Conservation (phyloP, 1,284 basidiomycete species). For the Pseudozyma flocculosa region DNA sequence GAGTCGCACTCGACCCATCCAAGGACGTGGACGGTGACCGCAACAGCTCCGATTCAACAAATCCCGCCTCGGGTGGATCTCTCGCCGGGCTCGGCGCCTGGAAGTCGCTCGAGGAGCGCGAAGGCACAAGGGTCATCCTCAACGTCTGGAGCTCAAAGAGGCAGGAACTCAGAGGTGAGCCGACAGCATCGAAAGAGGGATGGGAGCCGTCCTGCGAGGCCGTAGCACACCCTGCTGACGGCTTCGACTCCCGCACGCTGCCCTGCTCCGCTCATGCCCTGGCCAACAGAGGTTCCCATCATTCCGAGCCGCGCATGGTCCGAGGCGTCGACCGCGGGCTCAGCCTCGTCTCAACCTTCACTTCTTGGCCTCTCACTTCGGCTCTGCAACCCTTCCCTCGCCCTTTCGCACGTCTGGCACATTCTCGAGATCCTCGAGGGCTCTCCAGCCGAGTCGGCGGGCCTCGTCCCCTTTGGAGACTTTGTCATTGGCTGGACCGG, state of each 20-base stretch:
- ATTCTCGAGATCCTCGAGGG: conserved; percentile 94
- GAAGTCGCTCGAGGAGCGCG: conserved; percentile 72
- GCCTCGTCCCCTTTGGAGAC: conserved; percentile 82
- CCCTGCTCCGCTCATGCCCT: background rate
- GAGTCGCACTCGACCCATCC: conserved; percentile 43
- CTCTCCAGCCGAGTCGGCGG: conserved; percentile 78
- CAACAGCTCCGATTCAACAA: background rate
- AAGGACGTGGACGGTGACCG: conserved; percentile 31
- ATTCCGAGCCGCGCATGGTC: conserved; percentile 81
- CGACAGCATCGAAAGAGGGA: too few species aligned
- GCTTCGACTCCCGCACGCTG: background rate
- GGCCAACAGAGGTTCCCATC: conserved; percentile 69
- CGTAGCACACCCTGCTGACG: too few species aligned
- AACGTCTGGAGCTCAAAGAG: conserved; percentile 89
- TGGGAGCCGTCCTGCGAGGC: too few species aligned
- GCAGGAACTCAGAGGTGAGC: conserved; percentile 76
- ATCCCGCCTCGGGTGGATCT: background rate
- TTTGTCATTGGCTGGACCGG: conserved; percentile 94
- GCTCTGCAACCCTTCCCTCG: conserved; percentile 65
- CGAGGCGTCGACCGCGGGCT: conserved; percentile 22
- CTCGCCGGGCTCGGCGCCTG: conserved; percentile 42
- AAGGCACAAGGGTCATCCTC: conserved; percentile 75
- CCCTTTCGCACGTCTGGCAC: conserved; percentile 72
- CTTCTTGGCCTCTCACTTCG: conserved; percentile 88
- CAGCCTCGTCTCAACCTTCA: conserved; percentile 63